These are phyloP conservation scores for Cutaneotrichosporon sp. DNA, from an alignment of 1,284 basidiomycete genomes.

Conservation along the genomic window DNA sequence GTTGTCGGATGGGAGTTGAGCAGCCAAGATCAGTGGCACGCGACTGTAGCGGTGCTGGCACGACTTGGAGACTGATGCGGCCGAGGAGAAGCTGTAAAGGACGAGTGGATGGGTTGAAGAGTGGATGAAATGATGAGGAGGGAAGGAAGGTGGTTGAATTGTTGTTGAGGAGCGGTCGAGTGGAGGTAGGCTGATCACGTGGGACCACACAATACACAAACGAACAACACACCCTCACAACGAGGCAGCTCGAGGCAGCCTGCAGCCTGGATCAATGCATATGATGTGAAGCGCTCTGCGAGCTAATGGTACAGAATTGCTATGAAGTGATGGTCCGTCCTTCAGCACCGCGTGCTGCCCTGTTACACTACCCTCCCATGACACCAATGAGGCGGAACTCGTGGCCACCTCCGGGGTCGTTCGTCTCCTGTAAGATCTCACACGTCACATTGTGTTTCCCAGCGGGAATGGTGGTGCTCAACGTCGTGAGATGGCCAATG, in stretches of 20 bases:
- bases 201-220: background rate
- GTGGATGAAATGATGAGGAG: background rate
- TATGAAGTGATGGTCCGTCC: slow-evolving; percentile 1
- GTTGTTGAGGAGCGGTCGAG: background rate
- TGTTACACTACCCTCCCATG: slow-evolving; percentile 12
- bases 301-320: background rate
- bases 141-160: background rate
- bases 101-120: background rate
- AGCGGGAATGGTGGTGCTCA: slow-evolving; percentile 9
- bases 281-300: background rate
- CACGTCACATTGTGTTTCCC: slow-evolving; percentile 21
- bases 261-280: background rate
- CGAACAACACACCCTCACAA: no score
- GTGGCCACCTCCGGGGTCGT: slow-evolving; percentile 18
- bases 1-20: background rate
- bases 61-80: no score
- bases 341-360: background rate
- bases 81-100: background rate
- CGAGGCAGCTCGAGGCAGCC: no score
- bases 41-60: background rate
- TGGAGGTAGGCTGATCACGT: background rate
- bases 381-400: slow-evolving; percentile 23
- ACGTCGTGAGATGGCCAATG: slow-evolving; percentile 23
- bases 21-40: background rate
- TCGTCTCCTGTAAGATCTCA: slow-evolving; percentile 21